Conservation (phyloP, 352 stramenopile species). For the Phytophthora fragariaefolia region DNA sequence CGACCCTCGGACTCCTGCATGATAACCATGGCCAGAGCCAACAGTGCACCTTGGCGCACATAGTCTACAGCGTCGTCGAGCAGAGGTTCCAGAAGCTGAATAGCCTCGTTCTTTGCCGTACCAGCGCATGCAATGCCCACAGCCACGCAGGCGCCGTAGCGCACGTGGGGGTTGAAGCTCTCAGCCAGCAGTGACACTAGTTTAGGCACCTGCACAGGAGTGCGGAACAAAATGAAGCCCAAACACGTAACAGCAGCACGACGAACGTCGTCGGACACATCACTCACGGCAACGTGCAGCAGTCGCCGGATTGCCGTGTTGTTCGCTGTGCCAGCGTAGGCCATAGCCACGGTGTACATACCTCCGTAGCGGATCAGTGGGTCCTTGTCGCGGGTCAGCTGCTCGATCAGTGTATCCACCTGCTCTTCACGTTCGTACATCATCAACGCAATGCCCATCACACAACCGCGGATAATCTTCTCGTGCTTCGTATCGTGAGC, state of each 20-base stretch:
- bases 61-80: slow-evolving; percentile 99
- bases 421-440: slow-evolving; percentile 98
- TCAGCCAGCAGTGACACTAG: slow-evolving; percentile 97
- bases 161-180: slow-evolving; percentile 99
- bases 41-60: slow-evolving; percentile 97
- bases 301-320: slow-evolving; percentile 97
- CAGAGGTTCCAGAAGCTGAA: slow-evolving; percentile 97
- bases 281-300: slow-evolving; percentile 98
- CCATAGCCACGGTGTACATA: slow-evolving; percentile 98
- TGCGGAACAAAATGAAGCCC: slow-evolving; percentile 99
- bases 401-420: slow-evolving; percentile 96
- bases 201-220: slow-evolving; percentile 93
- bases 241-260: slow-evolving; percentile 97
- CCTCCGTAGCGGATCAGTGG: slow-evolving; percentile 98
- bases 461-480: slow-evolving; percentile 99
- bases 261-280: slow-evolving; percentile 99
- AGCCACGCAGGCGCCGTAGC: slow-evolving; percentile 98
- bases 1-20: slow-evolving; percentile 96
- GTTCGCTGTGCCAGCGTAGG: slow-evolving; percentile 97
- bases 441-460: slow-evolving; percentile 98
- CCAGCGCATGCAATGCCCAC: slow-evolving; percentile 98
- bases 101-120: slow-evolving; percentile 96
- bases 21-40: slow-evolving; percentile 98
- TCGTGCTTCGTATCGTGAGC: slow-evolving; percentile 99
- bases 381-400: slow-evolving; percentile 97